Evolutionary conservation across 371 early-diverging fungal genomes (phyloP), one percentile per base, ranked within the genome.

Genomic region (Mortierella sp.): DNA sequence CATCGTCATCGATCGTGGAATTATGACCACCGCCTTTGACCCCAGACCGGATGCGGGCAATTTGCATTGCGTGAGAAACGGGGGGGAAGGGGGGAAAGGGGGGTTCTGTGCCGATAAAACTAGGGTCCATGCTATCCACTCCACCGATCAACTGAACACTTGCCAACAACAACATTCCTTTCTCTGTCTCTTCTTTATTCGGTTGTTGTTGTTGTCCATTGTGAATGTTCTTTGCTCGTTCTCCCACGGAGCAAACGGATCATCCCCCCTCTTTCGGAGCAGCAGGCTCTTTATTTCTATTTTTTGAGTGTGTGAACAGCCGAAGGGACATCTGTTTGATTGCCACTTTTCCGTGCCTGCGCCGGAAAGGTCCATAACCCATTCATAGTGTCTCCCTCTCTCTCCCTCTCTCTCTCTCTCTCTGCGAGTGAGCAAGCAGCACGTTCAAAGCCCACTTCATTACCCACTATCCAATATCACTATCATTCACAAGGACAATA

Each of bases 21-120:
- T 24, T 10, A 24, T n/a, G 55, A 1, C 3, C 10, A 55, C 49
- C 48, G 48, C 16, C 14, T 46, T 46, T 18, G 7, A 54, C 38
- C 38, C 65, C 65, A 65, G 65, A 35, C 65, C 38, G 65, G 63
- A 65, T 2, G 65, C 65, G 65, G 65, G 65, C 65, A 65, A 65
- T 32, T 65, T 32, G 16, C 32, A 14, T 1, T 2, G 29, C 32
- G 4, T 51, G 21, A 51, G 51, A 29, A 29, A 14, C 60, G 10
- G 32, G 35, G 32, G 60, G 60, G 27, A 35, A 35, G 16, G 48
- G 3, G 48, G 48, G 21, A 35, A 2, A 16, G 3, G 48, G 48
- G 21, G 51, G 21, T 18, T 51, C 16, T 27, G 58, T 27, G 58
- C 12, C 38, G 41, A 41, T 41, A 41, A 7, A 32, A 29, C 3